Evolutionary conservation across 257 asterid genomes (phyloP).

Genomic region (Haberlea rhodopensis): DNA sequence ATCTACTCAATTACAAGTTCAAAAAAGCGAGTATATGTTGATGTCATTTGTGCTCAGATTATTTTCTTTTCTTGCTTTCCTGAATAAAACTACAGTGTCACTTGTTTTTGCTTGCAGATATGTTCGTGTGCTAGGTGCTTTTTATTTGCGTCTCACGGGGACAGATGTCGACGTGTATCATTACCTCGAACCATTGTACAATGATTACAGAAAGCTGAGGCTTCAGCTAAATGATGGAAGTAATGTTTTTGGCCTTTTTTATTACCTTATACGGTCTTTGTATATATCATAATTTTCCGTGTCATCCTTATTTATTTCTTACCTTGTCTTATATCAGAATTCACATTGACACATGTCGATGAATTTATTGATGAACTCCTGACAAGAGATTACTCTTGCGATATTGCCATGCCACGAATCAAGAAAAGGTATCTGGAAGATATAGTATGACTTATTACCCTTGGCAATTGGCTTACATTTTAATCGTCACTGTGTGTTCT

Average conservation of each 20-base stretch:
- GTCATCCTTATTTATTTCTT: conserved; percentile 10
- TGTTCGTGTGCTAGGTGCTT: conserved; percentile 92
- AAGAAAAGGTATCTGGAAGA: conserved; percentile 71
- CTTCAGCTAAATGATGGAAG: conserved; percentile 59
- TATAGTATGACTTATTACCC: too few species aligned
- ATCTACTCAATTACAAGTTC: background rate
- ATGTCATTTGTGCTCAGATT: background rate
- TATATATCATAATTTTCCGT: background rate
- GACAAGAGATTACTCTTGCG: conserved; percentile 87
- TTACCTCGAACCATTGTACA: conserved; percentile 86
- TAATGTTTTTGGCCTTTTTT: conserved; percentile 28
- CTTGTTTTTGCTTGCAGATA: conserved; percentile 40
- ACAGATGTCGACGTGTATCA: conserved; percentile 84
- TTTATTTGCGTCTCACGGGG: conserved; percentile 93
- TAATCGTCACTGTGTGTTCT: too few species aligned
- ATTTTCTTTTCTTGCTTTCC: background rate
- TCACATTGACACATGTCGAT: conserved; percentile 78
- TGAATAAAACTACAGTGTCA: background rate
- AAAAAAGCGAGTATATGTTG: background rate
- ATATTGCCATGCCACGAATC: conserved; percentile 80
- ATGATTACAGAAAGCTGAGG: conserved; percentile 92
- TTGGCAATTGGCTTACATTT: too few species aligned
- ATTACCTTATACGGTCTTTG: background rate
- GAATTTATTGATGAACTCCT: conserved; percentile 81
- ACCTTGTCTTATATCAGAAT: conserved; percentile 41